These are phyloP conservation scores for Pulveroboletus sp. DNA, from an alignment of 768 basidiomycete genomes.

Conservation along the genomic window DNA sequence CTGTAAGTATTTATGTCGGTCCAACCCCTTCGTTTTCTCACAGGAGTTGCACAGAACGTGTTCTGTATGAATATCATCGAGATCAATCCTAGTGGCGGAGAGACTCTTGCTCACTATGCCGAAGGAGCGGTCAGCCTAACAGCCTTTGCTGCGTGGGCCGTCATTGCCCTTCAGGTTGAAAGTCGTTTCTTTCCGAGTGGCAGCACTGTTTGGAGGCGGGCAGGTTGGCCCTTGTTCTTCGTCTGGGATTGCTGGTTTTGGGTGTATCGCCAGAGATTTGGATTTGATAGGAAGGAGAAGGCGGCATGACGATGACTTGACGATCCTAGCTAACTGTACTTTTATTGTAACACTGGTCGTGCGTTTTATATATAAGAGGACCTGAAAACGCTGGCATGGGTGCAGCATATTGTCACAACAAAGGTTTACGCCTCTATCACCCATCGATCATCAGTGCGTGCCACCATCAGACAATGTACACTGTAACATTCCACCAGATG, in stretches of 20 bases:
- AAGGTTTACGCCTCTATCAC: too few species aligned
- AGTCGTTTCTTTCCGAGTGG: slow-evolving; percentile 19
- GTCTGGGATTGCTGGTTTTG: not conserved
- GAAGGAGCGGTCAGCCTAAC: slow-evolving; percentile 45
- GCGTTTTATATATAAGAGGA: too few species aligned
- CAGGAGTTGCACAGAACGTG: slow-evolving; percentile 33
- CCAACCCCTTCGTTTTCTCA: not conserved
- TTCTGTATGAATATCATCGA: slow-evolving; percentile 56
- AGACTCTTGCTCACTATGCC: slow-evolving; percentile 37
- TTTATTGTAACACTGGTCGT: too few species aligned
- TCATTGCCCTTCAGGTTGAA: slow-evolving; percentile 45
- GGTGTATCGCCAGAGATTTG: not conserved
- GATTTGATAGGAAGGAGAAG: not conserved
- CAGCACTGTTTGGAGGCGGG: slow-evolving; percentile 17
- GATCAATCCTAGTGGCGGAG: slow-evolving; percentile 28
- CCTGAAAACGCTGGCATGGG: too few species aligned
- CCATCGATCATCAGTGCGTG: too few species aligned
- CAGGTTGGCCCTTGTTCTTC: slow-evolving; percentile 19
- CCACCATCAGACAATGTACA: too few species aligned
- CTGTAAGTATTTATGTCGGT: slow-evolving; percentile 16
- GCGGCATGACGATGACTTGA: not conserved
- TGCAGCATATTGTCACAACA: too few species aligned
- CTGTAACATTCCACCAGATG: too few species aligned
- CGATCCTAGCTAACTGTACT: not conserved
- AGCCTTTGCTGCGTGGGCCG: slow-evolving; percentile 46